Evolutionary conservation across 2,329 filamentous ascomycete genomes (phyloP).

Genomic region (Paraphaeosphaeria minitans): DNA sequence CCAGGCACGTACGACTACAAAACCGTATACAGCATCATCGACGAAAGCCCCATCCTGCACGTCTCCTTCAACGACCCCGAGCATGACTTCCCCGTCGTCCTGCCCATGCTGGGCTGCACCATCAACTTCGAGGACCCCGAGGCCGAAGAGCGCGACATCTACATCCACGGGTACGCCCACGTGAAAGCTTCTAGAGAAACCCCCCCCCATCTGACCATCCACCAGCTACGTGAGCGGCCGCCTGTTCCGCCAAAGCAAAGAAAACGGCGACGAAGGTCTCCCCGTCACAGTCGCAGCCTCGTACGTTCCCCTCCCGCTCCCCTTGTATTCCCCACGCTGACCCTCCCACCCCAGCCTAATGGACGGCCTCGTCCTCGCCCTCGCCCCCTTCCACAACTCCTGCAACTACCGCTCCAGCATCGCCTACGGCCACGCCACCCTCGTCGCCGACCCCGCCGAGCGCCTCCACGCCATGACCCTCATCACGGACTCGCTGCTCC

Average conservation of each 20-base stretch:
- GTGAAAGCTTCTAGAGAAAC: too few species aligned
- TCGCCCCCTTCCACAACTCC: constrained; percentile 44
- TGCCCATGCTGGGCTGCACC: constrained; percentile 50
- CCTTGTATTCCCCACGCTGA: neutral
- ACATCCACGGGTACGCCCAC: constrained; percentile 42
- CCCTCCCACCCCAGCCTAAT: constrained; percentile 19
- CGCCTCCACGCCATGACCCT: constrained; percentile 35
- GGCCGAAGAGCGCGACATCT: constrained; percentile 54
- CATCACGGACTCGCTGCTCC: constrained; percentile 43
- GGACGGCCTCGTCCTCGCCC: constrained; percentile 42
- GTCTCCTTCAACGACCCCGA: constrained; percentile 42
- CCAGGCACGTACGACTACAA: constrained; percentile 36
- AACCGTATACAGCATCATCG: constrained; percentile 42
- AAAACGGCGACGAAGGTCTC: constrained; percentile 35
- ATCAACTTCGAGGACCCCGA: constrained; percentile 49
- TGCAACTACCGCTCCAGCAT: constrained; percentile 45
- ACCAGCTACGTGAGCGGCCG: constrained; percentile 53
- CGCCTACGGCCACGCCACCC: constrained; percentile 34
- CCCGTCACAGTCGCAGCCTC: constrained; percentile 38
- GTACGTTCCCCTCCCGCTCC: constrained; percentile 45
- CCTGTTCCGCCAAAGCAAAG: constrained; percentile 57
- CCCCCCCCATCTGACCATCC: too few species aligned
- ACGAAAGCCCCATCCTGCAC: constrained; percentile 40
- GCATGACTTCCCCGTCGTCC: constrained; percentile 60
- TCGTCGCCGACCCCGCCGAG: constrained; percentile 31